Evolutionary conservation across 306 rosid genomes (phyloP), one percentile per base, ranked within the genome.

Genomic region (Castanea crenata): DNA sequence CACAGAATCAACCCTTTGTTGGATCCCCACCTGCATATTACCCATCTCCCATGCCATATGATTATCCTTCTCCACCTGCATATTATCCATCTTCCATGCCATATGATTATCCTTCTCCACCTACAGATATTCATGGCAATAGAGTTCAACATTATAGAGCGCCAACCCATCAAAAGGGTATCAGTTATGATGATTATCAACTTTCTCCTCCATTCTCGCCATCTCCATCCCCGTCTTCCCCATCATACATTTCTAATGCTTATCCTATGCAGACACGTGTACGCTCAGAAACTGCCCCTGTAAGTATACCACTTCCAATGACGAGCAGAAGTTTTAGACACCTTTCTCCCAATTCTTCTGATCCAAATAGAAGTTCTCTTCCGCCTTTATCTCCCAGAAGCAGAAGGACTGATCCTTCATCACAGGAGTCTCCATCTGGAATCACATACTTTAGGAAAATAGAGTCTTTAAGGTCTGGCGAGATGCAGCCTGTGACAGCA

Each of bases 121-220:
- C 96, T 78, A 74, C 78, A 81, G 97, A 88, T 78, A 83, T 63
- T 76, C 81, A 75, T 23, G 64, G 84, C 61, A 55, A 79, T 76
- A 84, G 87, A 83, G 57, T 68, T 80, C 94, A 80, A 75, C 84
- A 86, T 80, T 27, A 71, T 65, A 83, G 88, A 80, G 23, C 71
- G 29, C 85, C 49, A 56, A 73, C 79, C 76, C 76, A 86, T 79
- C 90, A 82, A 56, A 79, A 77, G 86, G 76, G 91, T 64, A 73
- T 76, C 23, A 78, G 79, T 81, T 78, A 83, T 1, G 94, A 93
- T 65, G 96, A 91, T 85, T 77, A 88, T 87, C 96, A 87, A 82
- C 97, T 93, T 58, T 93, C 97, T 72, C 97, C 97, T 82, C 97
- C 97, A 32, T 93, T 93, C 85, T 91, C 96, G 29, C 74, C 89